These are phyloP conservation scores for Luzula sylvatica DNA, from an alignment of 176 grass and related monocot species.

Conservation along the genomic window DNA sequence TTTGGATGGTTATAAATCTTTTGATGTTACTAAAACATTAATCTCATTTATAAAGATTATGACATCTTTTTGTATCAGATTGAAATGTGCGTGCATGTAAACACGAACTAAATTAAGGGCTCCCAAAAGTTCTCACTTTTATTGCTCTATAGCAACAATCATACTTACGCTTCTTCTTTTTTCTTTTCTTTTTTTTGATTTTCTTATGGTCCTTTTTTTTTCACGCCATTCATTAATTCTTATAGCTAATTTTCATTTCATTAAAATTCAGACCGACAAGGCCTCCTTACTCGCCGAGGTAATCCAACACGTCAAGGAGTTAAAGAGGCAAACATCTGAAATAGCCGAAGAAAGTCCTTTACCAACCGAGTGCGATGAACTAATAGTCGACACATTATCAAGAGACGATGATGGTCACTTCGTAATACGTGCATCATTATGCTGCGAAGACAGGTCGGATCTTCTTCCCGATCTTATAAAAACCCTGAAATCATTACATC, in stretches of 20 bases:
- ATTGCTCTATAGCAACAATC: not conserved
- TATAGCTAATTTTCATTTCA: not conserved
- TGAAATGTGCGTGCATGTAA: conserved; percentile 8
- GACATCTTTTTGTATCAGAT: conserved; percentile 13
- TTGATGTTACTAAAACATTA: no score
- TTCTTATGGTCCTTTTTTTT: not conserved
- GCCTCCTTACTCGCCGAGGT: conserved; percentile 94
- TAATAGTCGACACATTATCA: conserved; percentile 62
- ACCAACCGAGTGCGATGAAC: conserved; percentile 85
- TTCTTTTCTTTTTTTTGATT: not conserved
- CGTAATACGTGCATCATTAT: conserved; percentile 69
- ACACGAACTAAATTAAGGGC: conserved; percentile 22
- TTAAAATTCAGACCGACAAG: conserved; percentile 66
- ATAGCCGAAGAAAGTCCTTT: conserved; percentile 67
- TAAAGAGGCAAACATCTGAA: conserved; percentile 88
- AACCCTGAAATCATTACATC: conserved; percentile 69
- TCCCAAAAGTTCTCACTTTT: conserved; percentile 1
- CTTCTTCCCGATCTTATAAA: conserved; percentile 89
- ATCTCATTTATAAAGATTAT: no score
- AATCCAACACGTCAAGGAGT: conserved; percentile 93
- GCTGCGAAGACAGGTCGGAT: conserved; percentile 95
- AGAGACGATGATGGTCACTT: conserved; percentile 64
- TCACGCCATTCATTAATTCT: not conserved
- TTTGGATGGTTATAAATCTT: no score
- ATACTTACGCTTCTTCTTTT: conserved; percentile 10